These are phyloP conservation scores for Trichoderma atrobrunneum DNA, from an alignment of 2,329 filamentous ascomycete species.

Conservation along the genomic window DNA sequence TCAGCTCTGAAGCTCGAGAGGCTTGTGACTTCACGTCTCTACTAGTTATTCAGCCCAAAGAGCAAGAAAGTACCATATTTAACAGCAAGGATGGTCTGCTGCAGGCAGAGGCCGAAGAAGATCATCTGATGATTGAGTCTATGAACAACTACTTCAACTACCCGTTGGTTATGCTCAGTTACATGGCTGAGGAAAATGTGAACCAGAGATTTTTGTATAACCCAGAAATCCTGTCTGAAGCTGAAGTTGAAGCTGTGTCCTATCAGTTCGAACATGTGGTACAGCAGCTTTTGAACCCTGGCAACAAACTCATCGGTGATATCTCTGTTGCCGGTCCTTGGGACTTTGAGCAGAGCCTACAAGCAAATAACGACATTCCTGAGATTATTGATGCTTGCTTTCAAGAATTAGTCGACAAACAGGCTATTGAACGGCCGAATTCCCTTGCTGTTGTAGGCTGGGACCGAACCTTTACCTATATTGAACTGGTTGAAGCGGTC, in stretches of 20 bases:
- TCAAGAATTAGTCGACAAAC: slow-evolving; percentile 15
- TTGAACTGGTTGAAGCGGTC: background rate
- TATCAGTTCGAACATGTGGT: slow-evolving; percentile 22
- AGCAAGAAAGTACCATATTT: background rate
- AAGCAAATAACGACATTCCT: slow-evolving; percentile 7
- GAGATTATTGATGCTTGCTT: slow-evolving; percentile 15
- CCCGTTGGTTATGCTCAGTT: slow-evolving; percentile 19
- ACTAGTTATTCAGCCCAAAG: slow-evolving; percentile 14
- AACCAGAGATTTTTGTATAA: slow-evolving; percentile 17
- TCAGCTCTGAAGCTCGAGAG: slow-evolving; percentile 18
- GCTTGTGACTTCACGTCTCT: slow-evolving; percentile 12
- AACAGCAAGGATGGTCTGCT: background rate
- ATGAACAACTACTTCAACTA: slow-evolving; percentile 22
- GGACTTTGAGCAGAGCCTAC: slow-evolving; percentile 3
- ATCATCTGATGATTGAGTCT: background rate
- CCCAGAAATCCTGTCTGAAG: slow-evolving; percentile 4
- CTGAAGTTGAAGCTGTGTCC: slow-evolving; percentile 15
- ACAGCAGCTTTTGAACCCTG: slow-evolving; percentile 18
- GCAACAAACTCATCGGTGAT: background rate
- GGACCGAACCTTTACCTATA: slow-evolving; percentile 18
- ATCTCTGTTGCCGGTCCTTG: slow-evolving; percentile 5
- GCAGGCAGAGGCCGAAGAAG: background rate
- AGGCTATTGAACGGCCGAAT: background rate
- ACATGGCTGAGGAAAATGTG: slow-evolving; percentile 10
- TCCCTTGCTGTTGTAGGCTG: slow-evolving; percentile 18